These are phyloP conservation scores for Besnoitia besnoiti DNA, from an alignment of 169 alveolate genomes.

Conservation along the genomic window DNA sequence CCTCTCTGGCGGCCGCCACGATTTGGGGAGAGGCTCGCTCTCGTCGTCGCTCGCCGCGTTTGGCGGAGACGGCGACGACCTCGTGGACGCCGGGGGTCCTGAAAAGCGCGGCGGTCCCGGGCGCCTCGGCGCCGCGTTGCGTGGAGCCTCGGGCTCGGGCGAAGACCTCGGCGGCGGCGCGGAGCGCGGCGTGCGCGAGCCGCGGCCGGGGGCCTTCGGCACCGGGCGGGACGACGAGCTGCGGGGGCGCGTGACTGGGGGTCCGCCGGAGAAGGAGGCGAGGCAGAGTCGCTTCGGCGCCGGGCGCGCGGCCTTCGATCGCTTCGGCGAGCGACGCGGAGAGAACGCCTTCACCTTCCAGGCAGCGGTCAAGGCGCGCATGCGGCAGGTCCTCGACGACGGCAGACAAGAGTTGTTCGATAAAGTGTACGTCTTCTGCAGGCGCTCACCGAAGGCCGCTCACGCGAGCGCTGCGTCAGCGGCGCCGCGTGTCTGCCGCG, in stretches of 20 bases:
- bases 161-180: constrained; percentile 22
- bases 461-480: too few species aligned
- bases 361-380: constrained; percentile 34
- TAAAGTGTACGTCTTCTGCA: too few species aligned
- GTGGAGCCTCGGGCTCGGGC: background rate
- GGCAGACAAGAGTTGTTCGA: background rate
- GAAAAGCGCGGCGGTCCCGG: background rate
- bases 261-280: background rate
- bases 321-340: background rate
- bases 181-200: background rate
- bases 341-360: constrained; percentile 34
- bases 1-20: background rate
- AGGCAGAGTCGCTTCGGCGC: background rate
- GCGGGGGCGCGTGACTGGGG: background rate
- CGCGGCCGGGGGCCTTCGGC: background rate
- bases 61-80: background rate
- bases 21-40: too few species aligned
- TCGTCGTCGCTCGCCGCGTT: background rate
- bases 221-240: background rate
- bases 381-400: background rate
- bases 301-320: background rate
- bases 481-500: too few species aligned
- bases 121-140: background rate
- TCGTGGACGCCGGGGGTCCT: background rate
- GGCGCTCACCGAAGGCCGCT: too few species aligned